phyloP scores from a whole-genome alignment of 2,329 filamentous ascomycete genomes.

The Cryphonectria nitschkei region DNA sequence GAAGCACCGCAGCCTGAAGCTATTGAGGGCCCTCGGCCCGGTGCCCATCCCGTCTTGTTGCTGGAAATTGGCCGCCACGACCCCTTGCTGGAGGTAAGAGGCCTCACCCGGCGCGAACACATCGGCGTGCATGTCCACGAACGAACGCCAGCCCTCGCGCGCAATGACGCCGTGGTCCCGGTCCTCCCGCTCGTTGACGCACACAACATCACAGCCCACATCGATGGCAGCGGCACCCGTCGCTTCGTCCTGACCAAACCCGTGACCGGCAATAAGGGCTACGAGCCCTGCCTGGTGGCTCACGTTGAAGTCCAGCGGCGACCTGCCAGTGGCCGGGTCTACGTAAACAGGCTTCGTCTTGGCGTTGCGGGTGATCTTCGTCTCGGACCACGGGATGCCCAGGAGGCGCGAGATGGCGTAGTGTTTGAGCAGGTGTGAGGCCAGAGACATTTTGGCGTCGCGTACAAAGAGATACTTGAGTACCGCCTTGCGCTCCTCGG shows the following conservation, averaged over 20 bases:
- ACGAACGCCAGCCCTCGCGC: conserved; percentile 64
- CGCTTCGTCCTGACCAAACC: conserved; percentile 15
- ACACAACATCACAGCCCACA: conserved; percentile 77
- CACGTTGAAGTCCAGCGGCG: conserved; percentile 70
- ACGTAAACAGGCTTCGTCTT: conserved; percentile 58
- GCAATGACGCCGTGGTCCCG: conserved; percentile 62
- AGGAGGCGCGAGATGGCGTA: conserved; percentile 65
- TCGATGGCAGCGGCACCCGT: conserved; percentile 41
- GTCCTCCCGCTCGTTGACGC: conserved; percentile 69
- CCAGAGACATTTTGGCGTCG: conserved; percentile 76
- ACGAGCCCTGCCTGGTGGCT: conserved; percentile 79
- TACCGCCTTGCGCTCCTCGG: conserved; percentile 60
- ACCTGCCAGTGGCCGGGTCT: conserved; percentile 50
- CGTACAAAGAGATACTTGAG: conserved; percentile 67
- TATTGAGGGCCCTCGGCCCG: conserved; percentile 48
- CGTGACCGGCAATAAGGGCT: conserved; percentile 52
- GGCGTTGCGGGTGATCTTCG: conserved; percentile 59
- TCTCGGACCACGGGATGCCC: conserved; percentile 62
- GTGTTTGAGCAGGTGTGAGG: conserved; percentile 74
- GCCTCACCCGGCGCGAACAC: conserved; percentile 69
- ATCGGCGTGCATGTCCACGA: conserved; percentile 73
- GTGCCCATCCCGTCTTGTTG: conserved; percentile 41
- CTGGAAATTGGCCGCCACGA: conserved; percentile 56
- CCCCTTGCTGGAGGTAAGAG: conserved; percentile 57
- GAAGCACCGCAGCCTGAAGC: conserved; percentile 69